These are phyloP conservation scores for Yamadazyma siamensis DNA, from an alignment of 1,139 yeast genomes.

Conservation along the genomic window DNA sequence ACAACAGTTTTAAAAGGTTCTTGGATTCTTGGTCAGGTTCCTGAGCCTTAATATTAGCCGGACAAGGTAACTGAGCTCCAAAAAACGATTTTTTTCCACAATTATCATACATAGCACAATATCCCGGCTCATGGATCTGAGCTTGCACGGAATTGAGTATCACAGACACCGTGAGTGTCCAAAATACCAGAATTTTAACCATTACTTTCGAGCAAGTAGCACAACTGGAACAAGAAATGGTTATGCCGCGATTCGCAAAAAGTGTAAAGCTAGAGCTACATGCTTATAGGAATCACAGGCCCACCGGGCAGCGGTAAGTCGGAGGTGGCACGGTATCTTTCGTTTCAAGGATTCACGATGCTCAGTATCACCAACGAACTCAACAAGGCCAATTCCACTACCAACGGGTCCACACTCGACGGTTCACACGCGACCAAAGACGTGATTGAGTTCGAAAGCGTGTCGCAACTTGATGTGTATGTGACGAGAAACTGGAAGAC, in stretches of 20 bases:
- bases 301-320: slow-evolving; percentile 67
- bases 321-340: slow-evolving; percentile 58
- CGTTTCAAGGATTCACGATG: slow-evolving; percentile 53
- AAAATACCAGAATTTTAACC: too few relatives aligned
- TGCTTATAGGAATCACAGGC: slow-evolving; percentile 80
- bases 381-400: neutral
- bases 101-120: slow-evolving; percentile 56
- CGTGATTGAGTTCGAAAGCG: slow-evolving; percentile 22
- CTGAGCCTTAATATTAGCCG: slow-evolving; percentile 48
- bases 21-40: slow-evolving; percentile 44
- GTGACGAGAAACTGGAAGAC: slow-evolving; percentile 71
- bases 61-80: slow-evolving; percentile 80
- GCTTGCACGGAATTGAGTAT: neutral
- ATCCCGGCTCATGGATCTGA: slow-evolving; percentile 31
- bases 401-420: too few relatives aligned
- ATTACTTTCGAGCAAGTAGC: too few relatives aligned
- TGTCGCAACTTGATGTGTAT: slow-evolving; percentile 52
- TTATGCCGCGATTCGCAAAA: too few relatives aligned
- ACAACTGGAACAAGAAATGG: too few relatives aligned
- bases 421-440: too few relatives aligned
- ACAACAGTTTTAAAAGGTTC: slow-evolving; percentile 50
- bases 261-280: too few relatives aligned
- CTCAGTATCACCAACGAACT: slow-evolving; percentile 16
- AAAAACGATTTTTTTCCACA: slow-evolving; percentile 84
- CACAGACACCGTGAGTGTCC: neutral